These are phyloP conservation scores for Stenocarpella maydis DNA, from an alignment of 2,329 filamentous ascomycete genomes.

Conservation along the genomic window DNA sequence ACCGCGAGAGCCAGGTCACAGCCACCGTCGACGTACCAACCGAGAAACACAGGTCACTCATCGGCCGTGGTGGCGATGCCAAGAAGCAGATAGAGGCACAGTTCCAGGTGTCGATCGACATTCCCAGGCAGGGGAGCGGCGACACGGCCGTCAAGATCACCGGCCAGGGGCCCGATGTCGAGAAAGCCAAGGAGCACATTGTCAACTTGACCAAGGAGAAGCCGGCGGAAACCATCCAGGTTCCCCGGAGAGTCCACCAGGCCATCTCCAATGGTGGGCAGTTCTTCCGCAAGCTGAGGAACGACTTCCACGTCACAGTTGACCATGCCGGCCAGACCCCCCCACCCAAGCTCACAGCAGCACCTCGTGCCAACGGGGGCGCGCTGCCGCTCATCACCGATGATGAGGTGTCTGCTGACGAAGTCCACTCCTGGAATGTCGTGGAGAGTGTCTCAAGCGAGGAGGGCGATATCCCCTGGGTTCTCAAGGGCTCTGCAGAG, in stretches of 20 bases:
- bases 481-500: slow-evolving; percentile 80
- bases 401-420: slow-evolving; percentile 69
- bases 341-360: slow-evolving; percentile 72
- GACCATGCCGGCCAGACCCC: slow-evolving; percentile 85
- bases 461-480: slow-evolving; percentile 84
- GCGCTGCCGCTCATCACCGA: slow-evolving; percentile 93
- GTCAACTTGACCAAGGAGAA: slow-evolving; percentile 80
- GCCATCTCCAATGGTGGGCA: slow-evolving; percentile 79
- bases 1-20: slow-evolving; percentile 83
- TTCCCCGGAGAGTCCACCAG: slow-evolving; percentile 86
- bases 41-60: slow-evolving; percentile 89
- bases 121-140: slow-evolving; percentile 87
- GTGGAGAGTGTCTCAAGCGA: slow-evolving; percentile 70
- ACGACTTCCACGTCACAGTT: slow-evolving; percentile 86
- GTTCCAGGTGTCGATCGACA: slow-evolving; percentile 87
- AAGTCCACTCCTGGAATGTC: slow-evolving; percentile 84
- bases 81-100: slow-evolving; percentile 86
- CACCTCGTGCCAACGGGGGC: slow-evolving; percentile 65
- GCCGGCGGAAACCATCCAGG: slow-evolving; percentile 84
- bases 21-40: slow-evolving; percentile 83
- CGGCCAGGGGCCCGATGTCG: slow-evolving; percentile 80
- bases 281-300: slow-evolving; percentile 90
- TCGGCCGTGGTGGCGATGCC: slow-evolving; percentile 89
- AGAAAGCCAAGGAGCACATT: slow-evolving; percentile 88
- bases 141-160: slow-evolving; percentile 87